These are phyloP conservation scores for Daldinia caldariorum DNA, from an alignment of 495 filamentous ascomycete genomes.

Conservation along the genomic window DNA sequence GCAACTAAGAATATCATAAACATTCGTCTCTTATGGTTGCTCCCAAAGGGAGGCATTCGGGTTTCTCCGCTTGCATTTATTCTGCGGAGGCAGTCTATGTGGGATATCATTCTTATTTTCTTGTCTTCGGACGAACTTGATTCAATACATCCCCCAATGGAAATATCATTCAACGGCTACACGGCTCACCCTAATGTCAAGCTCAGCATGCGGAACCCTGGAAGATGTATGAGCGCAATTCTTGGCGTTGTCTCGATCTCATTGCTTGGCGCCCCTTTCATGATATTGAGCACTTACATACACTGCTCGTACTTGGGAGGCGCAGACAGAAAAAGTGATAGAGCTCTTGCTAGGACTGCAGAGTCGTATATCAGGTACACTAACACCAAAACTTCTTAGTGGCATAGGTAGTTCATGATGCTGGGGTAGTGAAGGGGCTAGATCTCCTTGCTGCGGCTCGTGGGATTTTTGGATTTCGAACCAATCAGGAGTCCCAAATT, in stretches of 20 bases:
- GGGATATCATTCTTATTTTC: not conserved
- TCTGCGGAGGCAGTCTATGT: not conserved
- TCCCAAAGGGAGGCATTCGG: too few species aligned
- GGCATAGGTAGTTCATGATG: not conserved
- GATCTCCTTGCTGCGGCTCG: not conserved
- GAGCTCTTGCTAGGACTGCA: not conserved
- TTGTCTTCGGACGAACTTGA: not conserved
- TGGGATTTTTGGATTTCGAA: not conserved
- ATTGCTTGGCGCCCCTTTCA: conserved; percentile 29
- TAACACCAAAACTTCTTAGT: not conserved
- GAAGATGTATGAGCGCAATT: conserved; percentile 20
- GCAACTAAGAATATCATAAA: too few species aligned
- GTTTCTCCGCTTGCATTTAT: too few species aligned
- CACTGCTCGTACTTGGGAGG: not conserved
- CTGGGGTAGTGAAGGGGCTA: conserved; percentile 4
- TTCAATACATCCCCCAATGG: not conserved
- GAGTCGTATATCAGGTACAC: not conserved
- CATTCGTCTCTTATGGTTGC: too few species aligned
- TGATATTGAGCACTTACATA: conserved; percentile 7
- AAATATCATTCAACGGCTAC: conserved; percentile 12
- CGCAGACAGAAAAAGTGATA: not conserved
- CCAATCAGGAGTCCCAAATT: conserved; percentile 7
- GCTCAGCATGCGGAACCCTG: conserved; percentile 5
- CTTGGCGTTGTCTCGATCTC: conserved; percentile 36
- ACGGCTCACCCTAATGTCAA: conserved; percentile 5